These are phyloP conservation scores for Rhytidiadelphus loreus DNA, from an alignment of 225 moss, liverwort and hornwort species.

Conservation along the genomic window DNA sequence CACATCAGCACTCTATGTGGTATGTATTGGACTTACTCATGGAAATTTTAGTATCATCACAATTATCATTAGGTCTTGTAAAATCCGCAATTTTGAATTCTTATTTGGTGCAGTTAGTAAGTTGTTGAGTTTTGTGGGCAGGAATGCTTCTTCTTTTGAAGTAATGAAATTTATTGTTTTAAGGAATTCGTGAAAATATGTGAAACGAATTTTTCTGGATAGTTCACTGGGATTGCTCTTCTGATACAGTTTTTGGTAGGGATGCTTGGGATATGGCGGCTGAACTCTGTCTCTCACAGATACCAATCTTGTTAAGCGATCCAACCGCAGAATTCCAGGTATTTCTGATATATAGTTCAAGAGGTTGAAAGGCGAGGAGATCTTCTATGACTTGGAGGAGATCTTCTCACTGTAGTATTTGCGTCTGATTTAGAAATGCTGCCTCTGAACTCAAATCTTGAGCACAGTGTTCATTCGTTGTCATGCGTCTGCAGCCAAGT, in stretches of 20 bases:
- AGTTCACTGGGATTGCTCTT: background rate
- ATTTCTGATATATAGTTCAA: background rate
- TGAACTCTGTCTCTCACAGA: conserved; percentile 87
- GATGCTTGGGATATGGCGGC: conserved; percentile 99
- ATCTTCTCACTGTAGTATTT: background rate
- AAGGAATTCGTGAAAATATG: background rate
- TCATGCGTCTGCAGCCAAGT: conserved; percentile 64
- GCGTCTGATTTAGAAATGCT: background rate
- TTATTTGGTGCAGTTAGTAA: background rate
- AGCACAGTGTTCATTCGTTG: background rate
- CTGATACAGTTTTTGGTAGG: conserved; percentile 30
- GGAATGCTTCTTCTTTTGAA: background rate
- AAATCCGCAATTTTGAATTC: background rate
- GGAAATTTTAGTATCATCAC: background rate
- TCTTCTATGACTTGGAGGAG: background rate
- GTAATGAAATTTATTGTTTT: background rate
- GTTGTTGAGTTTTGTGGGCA: background rate
- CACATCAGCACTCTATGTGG: conserved; percentile 99
- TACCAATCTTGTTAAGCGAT: conserved; percentile 63
- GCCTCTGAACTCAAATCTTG: background rate
- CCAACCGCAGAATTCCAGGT: conserved; percentile 78
- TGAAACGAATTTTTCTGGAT: background rate
- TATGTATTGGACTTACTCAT: conserved; percentile 16
- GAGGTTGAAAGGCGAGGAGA: background rate
- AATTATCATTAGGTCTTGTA: background rate